phyloP scores from a whole-genome alignment of 1,284 basidiomycete genomes.

The Marasmius fiardii region DNA sequence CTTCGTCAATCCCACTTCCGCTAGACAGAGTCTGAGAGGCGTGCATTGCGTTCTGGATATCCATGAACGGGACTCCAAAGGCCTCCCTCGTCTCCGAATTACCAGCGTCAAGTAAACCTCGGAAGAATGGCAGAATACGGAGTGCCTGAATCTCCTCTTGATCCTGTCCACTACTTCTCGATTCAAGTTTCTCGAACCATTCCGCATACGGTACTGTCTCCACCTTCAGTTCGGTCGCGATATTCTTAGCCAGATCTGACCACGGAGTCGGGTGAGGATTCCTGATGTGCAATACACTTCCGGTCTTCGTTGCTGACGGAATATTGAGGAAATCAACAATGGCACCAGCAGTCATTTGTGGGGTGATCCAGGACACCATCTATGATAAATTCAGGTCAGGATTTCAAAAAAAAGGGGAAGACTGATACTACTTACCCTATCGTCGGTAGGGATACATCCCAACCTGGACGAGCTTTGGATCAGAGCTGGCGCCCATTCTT shows the following conservation, averaged over 20 bases:
- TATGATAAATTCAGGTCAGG: not conserved
- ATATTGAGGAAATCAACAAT: not conserved
- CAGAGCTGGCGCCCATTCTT: conserved; percentile 43
- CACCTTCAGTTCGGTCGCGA: not conserved
- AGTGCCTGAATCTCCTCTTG: conserved; percentile 1
- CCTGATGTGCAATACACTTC: not conserved
- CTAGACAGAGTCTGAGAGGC: not conserved
- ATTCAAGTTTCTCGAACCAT: conserved; percentile 3
- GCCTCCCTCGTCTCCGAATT: not conserved
- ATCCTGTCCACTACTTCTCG: not conserved
- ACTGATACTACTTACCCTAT: conserved; percentile 26
- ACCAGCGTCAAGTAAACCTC: not conserved
- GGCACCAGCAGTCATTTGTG: not conserved
- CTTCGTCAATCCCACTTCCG: not conserved
- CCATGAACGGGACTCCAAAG: not conserved
- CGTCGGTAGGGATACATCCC: conserved; percentile 24
- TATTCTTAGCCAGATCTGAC: not conserved
- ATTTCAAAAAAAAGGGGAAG: conserved; percentile 1
- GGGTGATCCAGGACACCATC: not conserved
- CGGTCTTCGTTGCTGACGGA: too few relatives aligned
- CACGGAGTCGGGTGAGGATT: not conserved
- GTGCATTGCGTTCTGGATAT: not conserved
- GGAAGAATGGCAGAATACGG: conserved; percentile 4
- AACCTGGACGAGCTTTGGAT: conserved; percentile 30
- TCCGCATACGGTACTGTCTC: conserved; percentile 1